These are phyloP conservation scores for Eimeria sp. DNA, from an alignment of 169 alveolate genomes.

Conservation along the genomic window DNA sequence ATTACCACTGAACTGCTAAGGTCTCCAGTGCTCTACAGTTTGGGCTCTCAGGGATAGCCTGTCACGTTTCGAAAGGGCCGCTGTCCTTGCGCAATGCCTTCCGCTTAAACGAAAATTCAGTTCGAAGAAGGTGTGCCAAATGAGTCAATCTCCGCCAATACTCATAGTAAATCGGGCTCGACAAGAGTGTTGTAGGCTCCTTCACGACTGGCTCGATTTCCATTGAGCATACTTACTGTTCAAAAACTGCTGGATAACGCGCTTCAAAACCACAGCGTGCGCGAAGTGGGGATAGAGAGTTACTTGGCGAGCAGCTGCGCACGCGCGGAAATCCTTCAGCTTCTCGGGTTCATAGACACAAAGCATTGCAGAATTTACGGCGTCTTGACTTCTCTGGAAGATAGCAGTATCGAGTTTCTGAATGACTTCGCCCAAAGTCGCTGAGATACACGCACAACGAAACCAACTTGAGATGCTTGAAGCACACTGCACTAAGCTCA, in stretches of 20 bases:
- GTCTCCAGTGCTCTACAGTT: not conserved
- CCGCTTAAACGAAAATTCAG: not conserved
- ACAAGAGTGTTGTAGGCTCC: not conserved
- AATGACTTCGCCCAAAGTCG: slow-evolving; percentile 51
- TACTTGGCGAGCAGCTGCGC: slow-evolving; percentile 68
- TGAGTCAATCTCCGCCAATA: not conserved
- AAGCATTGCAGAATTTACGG: not conserved
- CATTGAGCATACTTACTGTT: not conserved
- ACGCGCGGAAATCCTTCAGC: slow-evolving; percentile 43
- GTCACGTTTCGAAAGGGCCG: not conserved
- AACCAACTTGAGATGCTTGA: not conserved
- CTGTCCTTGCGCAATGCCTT: not conserved
- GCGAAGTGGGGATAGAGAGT: slow-evolving; percentile 48
- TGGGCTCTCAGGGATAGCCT: not conserved
- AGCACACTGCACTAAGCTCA: not conserved
- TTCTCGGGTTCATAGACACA: slow-evolving; percentile 51
- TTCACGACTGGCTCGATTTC: not conserved
- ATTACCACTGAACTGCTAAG: not conserved
- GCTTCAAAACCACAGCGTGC: slow-evolving; percentile 51
- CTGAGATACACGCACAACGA: slow-evolving; percentile 21
- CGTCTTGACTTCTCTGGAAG: slow-evolving; percentile 54
- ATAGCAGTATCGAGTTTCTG: slow-evolving; percentile 57
- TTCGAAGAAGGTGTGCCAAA: not conserved
- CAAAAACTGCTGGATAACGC: slow-evolving; percentile 31
- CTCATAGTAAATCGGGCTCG: not conserved